Evolutionary conservation across 768 basidiomycete genomes (phyloP).

Genomic region (Rhodosporidiobolus sp.): DNA sequence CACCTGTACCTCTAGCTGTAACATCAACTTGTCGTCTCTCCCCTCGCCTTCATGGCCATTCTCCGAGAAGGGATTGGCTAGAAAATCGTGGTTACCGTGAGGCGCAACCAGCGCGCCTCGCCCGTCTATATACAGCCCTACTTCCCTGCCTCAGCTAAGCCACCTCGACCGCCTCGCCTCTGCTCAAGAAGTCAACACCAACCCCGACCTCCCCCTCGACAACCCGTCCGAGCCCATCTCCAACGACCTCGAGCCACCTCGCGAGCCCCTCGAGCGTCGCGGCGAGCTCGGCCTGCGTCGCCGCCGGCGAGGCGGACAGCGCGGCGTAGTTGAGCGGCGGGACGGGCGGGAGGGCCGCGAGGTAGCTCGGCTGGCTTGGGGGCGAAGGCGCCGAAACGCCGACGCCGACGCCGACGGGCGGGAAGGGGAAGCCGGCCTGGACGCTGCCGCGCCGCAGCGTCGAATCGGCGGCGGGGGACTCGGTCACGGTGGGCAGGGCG

Average conservation of each 20-base stretch:
- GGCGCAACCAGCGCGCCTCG: neutral
- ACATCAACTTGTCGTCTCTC: too few relatives aligned
- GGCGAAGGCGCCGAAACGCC: neutral
- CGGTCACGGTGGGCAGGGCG: neutral
- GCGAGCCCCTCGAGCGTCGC: slow-evolving; percentile 70
- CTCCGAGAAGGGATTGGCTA: too few relatives aligned
- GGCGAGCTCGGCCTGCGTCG: slow-evolving; percentile 67
- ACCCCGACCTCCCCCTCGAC: slow-evolving; percentile 49
- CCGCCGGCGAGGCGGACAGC: slow-evolving; percentile 56
- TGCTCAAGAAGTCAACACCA: neutral
- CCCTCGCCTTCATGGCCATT: too few relatives aligned
- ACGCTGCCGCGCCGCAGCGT: too few relatives aligned
- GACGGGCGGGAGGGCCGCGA: slow-evolving; percentile 48
- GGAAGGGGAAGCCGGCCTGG: slow-evolving; percentile 26
- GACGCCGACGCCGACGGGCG: slow-evolving; percentile 13
- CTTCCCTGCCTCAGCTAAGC: too few relatives aligned
- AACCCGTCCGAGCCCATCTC: slow-evolving; percentile 66
- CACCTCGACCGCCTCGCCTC: neutral
- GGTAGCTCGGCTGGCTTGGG: slow-evolving; percentile 1
- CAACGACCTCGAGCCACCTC: slow-evolving; percentile 71
- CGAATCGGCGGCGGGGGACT: neutral
- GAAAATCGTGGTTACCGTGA: neutral
- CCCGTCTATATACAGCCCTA: neutral
- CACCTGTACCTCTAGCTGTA: too few relatives aligned
- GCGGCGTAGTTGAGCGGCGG: slow-evolving; percentile 67